Evolutionary conservation across 148 eudicot genomes (phyloP).

Genomic region (Cornus suecica): DNA sequence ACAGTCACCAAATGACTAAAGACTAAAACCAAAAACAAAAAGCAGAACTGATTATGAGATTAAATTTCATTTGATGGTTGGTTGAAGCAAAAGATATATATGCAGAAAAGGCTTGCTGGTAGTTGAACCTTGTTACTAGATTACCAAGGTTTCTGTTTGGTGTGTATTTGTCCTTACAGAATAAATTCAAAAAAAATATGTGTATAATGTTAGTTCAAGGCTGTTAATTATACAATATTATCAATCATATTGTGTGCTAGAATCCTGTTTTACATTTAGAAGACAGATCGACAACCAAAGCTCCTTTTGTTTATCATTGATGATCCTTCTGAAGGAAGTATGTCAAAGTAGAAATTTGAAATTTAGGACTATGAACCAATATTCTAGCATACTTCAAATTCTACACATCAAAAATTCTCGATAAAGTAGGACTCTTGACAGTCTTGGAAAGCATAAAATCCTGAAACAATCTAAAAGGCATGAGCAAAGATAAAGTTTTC

Average conservation of each 20-base stretch:
- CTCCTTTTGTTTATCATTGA: not conserved
- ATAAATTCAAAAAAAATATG: not conserved
- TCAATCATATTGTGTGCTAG: not conserved
- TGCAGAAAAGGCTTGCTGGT: constrained; percentile 9
- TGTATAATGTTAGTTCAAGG: not conserved
- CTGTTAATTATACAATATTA: not conserved
- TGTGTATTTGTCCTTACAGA: not conserved
- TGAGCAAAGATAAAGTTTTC: not conserved
- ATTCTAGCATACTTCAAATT: not conserved
- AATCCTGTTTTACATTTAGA: not conserved
- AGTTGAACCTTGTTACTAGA: not conserved
- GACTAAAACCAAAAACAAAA: too few relatives aligned
- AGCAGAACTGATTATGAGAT: not conserved
- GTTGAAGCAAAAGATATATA: not conserved
- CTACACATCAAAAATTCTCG: not conserved
- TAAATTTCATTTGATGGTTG: not conserved
- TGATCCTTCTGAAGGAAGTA: not conserved
- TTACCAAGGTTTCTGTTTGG: not conserved
- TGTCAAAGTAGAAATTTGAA: not conserved
- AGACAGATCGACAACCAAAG: not conserved
- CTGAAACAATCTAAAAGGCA: not conserved
- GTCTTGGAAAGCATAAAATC: not conserved
- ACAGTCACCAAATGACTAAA: constrained; percentile 39
- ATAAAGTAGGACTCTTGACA: not conserved
- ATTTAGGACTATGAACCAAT: not conserved